These are phyloP conservation scores for Chaetomiaceae sp. DNA, from an alignment of 2,329 filamentous ascomycete genomes.

Conservation along the genomic window DNA sequence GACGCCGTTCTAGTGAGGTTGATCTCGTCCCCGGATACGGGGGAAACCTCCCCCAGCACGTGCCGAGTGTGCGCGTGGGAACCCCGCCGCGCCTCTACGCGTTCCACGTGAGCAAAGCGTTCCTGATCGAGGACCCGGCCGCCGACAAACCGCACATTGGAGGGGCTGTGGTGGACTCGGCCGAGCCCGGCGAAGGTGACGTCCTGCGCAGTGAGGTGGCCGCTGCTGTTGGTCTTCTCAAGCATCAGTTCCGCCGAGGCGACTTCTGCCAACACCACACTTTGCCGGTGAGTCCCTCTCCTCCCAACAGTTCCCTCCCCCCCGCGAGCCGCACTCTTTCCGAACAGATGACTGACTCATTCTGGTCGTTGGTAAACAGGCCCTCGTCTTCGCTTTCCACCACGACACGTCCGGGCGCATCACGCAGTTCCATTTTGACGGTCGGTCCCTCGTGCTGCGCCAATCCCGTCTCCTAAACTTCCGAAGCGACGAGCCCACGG, in stretches of 20 bases:
- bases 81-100: not conserved
- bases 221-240: not conserved
- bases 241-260: not conserved
- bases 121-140: not conserved
- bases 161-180: not conserved
- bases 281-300: not conserved
- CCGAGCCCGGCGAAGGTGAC: not conserved
- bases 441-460: not conserved
- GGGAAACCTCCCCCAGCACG: not conserved
- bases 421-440: slow-evolving; percentile 7
- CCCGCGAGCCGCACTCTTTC: not conserved
- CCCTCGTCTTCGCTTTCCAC: slow-evolving; percentile 9
- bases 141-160: not conserved
- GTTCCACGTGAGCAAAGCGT: not conserved
- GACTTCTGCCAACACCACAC: slow-evolving; percentile 5
- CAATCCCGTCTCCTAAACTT: slow-evolving; percentile 9
- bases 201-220: slow-evolving; percentile 3
- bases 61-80: not conserved
- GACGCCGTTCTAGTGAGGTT: not conserved
- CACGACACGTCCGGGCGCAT: not conserved
- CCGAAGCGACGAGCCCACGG: not conserved
- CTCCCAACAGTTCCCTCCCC: not conserved
- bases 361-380: not conserved
- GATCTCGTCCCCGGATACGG: not conserved
- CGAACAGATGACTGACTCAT: no score